Evolutionary conservation across 306 rosid species (phyloP).

Genomic region (Morella rubra): DNA sequence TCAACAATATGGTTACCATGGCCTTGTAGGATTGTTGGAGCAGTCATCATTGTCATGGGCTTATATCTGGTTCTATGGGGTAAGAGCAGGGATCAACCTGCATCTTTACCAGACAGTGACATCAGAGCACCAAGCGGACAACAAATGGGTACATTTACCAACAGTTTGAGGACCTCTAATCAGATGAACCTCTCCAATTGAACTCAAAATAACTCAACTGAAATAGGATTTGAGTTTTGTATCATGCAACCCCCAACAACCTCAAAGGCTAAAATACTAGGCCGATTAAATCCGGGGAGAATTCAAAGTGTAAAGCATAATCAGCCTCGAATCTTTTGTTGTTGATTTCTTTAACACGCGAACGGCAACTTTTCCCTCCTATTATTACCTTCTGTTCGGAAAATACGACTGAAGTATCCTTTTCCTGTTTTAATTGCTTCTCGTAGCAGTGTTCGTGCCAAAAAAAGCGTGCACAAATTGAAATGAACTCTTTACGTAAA

Average conservation of each 20-base stretch:
- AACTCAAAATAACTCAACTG: conserved; percentile 9
- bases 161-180: not conserved
- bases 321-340: not conserved
- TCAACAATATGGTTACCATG: not conserved
- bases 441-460: no score
- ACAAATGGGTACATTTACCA: not conserved
- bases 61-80: conserved; percentile 43
- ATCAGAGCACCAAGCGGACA: conserved; percentile 14
- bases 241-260: not conserved
- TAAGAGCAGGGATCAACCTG: conserved; percentile 24
- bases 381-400: no score
- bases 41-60: conserved; percentile 31
- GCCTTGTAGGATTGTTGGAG: conserved; percentile 35
- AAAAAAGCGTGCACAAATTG: no score
- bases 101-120: conserved; percentile 4
- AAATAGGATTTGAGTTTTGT: not conserved
- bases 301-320: not conserved
- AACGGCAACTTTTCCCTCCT: not conserved
- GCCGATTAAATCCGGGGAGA: not conserved
- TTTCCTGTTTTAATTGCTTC: no score
- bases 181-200: not conserved
- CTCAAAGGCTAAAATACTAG: no score
- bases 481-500: not conserved
- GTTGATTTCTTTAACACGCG: not conserved
- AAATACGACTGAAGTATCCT: no score